A percentile compares a stretch with the other conserved stretches of the same genome.
Conservation (phyloP, 2,329 filamentous ascomycete genomes). For the Neopestalotiopsis clavispora region DNA sequence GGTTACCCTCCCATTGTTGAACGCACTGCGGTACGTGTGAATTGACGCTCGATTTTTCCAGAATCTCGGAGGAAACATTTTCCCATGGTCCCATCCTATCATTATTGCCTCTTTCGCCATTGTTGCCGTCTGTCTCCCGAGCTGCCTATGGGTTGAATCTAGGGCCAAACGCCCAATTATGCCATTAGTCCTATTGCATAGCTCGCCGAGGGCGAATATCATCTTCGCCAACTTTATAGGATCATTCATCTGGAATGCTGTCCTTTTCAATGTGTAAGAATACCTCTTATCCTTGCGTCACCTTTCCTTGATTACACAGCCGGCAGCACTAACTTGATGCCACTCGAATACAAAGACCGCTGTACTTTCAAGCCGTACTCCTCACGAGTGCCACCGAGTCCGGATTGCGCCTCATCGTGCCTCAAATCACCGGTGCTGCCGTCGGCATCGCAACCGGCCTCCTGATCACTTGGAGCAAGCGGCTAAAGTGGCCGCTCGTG, state of each 20-base stretch:
- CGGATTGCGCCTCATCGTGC: constrained; percentile 72
- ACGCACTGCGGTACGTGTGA: neutral
- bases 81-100: constrained; percentile 65
- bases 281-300: neutral
- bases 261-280: constrained; percentile 63
- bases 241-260: constrained; percentile 57
- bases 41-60: constrained; percentile 28
- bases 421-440: constrained; percentile 60
- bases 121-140: constrained; percentile 51
- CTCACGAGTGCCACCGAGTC: constrained; percentile 73
- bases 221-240: constrained; percentile 61
- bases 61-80: constrained; percentile 66
- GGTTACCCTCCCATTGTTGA: neutral
- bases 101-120: constrained; percentile 57
- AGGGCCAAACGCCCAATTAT: constrained; percentile 61
- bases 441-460: constrained; percentile 65
- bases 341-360: constrained; percentile 51
- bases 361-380: constrained; percentile 79
- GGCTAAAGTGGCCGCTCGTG: constrained; percentile 63
- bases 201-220: constrained; percentile 58
- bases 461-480: constrained; percentile 62
- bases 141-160: constrained; percentile 59
- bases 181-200: constrained; percentile 58
- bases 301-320: neutral
- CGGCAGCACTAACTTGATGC: neutral